Conservation (phyloP, 2,329 filamentous ascomycete species). For the Daldinia eschscholtzii region DNA sequence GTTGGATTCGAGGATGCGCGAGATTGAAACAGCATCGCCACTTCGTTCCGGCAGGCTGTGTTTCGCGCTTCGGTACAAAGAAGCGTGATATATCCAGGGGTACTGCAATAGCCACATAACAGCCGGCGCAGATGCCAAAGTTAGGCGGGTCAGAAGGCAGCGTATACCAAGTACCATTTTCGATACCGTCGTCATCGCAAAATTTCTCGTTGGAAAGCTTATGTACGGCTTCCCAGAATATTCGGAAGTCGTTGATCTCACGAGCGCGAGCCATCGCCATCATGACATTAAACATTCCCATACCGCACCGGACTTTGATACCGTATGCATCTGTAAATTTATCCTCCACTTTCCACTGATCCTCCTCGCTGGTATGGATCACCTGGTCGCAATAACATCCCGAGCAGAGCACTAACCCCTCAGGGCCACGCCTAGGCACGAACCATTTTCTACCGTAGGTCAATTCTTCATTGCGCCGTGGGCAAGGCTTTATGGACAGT, state of each 20-base stretch:
- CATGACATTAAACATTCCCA: background rate
- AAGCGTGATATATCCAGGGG: background rate
- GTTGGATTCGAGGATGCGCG: background rate
- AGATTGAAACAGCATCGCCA: background rate
- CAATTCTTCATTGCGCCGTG: conserved; percentile 37
- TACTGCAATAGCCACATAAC: background rate
- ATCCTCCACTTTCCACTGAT: conserved; percentile 44
- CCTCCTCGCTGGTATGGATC: conserved; percentile 49
- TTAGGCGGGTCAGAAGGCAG: background rate
- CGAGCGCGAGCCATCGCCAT: conserved; percentile 2
- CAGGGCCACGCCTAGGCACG: conserved; percentile 44
- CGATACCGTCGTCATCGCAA: conserved; percentile 1
- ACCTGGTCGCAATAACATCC: conserved; percentile 57
- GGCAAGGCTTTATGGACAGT: conserved; percentile 49
- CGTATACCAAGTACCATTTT: background rate
- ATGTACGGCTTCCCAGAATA: background rate
- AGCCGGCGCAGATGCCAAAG: background rate
- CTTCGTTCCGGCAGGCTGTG: background rate
- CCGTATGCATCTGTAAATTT: conserved; percentile 21
- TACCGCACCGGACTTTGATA: conserved; percentile 43
- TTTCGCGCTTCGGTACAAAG: background rate
- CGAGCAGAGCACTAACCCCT: conserved; percentile 52
- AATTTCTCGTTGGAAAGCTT: background rate
- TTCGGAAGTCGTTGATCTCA: background rate
- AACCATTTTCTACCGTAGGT: conserved; percentile 53